These are phyloP conservation scores for Athelia sp. DNA, from an alignment of 1,284 basidiomycete genomes.

Conservation along the genomic window DNA sequence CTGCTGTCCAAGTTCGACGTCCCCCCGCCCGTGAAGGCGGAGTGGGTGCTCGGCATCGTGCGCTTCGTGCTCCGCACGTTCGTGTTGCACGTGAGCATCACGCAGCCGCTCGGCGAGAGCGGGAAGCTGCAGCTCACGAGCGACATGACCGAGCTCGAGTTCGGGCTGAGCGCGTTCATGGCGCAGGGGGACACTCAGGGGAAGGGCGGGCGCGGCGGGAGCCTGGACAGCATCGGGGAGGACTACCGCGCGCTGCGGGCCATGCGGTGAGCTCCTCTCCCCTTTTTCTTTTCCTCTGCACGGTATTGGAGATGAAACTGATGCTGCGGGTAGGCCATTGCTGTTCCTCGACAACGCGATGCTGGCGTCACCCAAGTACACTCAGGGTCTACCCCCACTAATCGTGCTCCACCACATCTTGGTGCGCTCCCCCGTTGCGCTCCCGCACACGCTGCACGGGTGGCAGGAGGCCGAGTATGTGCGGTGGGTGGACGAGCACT, in stretches of 20 bases:
- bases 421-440: slow-evolving; percentile 79
- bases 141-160: slow-evolving; percentile 96
- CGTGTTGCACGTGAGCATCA: slow-evolving; percentile 85
- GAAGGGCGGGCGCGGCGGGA: slow-evolving; percentile 58
- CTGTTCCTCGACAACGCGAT: slow-evolving; percentile 80
- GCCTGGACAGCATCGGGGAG: slow-evolving; percentile 68
- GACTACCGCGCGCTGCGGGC: slow-evolving; percentile 79
- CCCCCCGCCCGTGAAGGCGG: slow-evolving; percentile 65
- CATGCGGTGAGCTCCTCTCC: slow-evolving; percentile 64
- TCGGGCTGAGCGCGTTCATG: slow-evolving; percentile 78
- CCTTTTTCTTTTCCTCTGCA: background rate
- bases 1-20: slow-evolving; percentile 67
- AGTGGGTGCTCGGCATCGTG: slow-evolving; percentile 74
- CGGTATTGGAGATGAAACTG: slow-evolving; percentile 3
- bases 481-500: slow-evolving; percentile 79
- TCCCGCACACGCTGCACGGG: slow-evolving; percentile 83
- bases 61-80: slow-evolving; percentile 80
- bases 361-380: slow-evolving; percentile 62
- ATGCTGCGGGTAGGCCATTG: slow-evolving; percentile 52
- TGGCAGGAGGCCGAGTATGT: slow-evolving; percentile 95
- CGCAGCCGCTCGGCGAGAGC: slow-evolving; percentile 80
- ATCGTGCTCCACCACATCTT: slow-evolving; percentile 89
- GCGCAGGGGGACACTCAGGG: slow-evolving; percentile 44
- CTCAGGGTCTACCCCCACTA: slow-evolving; percentile 71
- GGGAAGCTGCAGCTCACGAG: slow-evolving; percentile 89